These are phyloP conservation scores for Backusella psychrophila DNA, from an alignment of 192 early-diverging fungal genomes.

Conservation along the genomic window DNA sequence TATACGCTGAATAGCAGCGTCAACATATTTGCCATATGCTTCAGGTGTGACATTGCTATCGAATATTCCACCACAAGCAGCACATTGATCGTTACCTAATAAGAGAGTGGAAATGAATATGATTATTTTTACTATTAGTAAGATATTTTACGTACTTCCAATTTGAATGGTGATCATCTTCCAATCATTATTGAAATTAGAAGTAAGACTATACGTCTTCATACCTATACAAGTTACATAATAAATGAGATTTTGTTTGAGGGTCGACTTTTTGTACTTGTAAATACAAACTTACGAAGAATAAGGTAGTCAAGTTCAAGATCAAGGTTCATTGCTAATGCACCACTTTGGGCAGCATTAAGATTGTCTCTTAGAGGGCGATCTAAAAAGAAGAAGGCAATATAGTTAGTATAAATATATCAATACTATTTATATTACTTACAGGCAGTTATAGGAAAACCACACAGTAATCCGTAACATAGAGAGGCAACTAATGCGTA, in stretches of 20 bases:
- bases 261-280: neutral
- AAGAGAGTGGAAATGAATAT: slow-evolving; percentile 10
- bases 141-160: neutral
- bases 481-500: neutral
- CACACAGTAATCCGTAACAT: neutral
- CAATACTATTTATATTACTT: neutral
- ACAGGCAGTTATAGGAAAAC: neutral
- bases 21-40: slow-evolving; percentile 31
- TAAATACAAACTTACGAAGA: neutral
- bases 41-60: neutral
- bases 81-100: slow-evolving; percentile 49
- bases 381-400: neutral
- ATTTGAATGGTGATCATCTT: slow-evolving; percentile 21
- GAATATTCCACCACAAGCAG: slow-evolving; percentile 36
- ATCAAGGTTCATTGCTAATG: slow-evolving; percentile 41
- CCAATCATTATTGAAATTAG: slow-evolving; percentile 14
- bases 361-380: slow-evolving; percentile 34
- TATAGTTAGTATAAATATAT: neutral
- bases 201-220: slow-evolving; percentile 19
- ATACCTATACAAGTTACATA: neutral
- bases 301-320: slow-evolving; percentile 44
- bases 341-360: slow-evolving; percentile 54
- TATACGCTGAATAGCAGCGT: slow-evolving; percentile 20
- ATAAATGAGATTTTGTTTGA: neutral
- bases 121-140: neutral